These are phyloP conservation scores for Trichophyton simii DNA, from an alignment of 2,329 filamentous ascomycete species.

Conservation along the genomic window DNA sequence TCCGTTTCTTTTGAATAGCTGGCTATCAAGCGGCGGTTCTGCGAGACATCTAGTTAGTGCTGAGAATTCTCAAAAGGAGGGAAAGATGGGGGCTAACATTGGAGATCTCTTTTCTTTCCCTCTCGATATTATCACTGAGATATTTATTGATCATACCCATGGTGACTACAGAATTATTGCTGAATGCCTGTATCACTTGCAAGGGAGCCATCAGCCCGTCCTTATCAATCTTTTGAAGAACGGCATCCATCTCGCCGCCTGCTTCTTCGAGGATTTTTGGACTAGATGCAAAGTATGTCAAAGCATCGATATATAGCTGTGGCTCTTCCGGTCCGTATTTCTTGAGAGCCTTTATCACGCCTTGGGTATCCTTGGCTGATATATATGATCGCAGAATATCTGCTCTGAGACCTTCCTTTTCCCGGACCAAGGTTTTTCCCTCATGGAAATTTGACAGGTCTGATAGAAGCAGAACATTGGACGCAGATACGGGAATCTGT, in stretches of 20 bases:
- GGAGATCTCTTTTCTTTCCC: conserved; percentile 75
- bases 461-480: conserved; percentile 83
- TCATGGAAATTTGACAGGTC: conserved; percentile 82
- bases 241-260: conserved; percentile 66
- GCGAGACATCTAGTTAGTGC: background rate
- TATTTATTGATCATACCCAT: conserved; percentile 98
- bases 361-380: conserved; percentile 76
- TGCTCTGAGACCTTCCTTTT: conserved; percentile 80
- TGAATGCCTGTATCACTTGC: conserved; percentile 88
- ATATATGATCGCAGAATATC: conserved; percentile 98
- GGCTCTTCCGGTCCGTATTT: conserved; percentile 90
- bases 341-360: conserved; percentile 74
- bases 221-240: conserved; percentile 75
- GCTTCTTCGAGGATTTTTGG: conserved; percentile 70
- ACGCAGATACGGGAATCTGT: conserved; percentile 71
- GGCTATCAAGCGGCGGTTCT: conserved; percentile 67
- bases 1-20: conserved; percentile 77
- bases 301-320: conserved; percentile 78
- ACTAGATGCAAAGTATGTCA: conserved; percentile 87
- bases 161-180: conserved; percentile 67
- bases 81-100: conserved; percentile 25
- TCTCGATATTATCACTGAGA: conserved; percentile 73
- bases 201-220: conserved; percentile 89
- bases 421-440: conserved; percentile 82
- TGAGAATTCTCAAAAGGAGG: background rate